Evolutionary conservation across 176 grass and related monocot genomes (phyloP).

Genomic region (Canna indica): DNA sequence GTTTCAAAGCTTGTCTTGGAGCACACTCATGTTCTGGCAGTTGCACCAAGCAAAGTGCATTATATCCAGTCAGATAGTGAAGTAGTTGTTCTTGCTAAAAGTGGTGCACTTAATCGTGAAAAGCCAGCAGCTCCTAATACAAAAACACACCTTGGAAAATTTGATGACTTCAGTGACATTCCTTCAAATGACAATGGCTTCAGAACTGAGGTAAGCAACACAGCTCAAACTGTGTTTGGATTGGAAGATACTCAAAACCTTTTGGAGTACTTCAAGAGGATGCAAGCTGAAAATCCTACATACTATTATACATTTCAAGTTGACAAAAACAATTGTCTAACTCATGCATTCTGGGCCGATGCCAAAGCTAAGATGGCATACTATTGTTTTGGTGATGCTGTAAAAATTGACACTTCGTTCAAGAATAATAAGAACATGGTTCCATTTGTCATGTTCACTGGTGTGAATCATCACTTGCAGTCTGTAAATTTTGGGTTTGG

Average conservation of each 20-base stretch:
- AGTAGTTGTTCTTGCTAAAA: conserved; percentile 66
- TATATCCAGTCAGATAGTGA: conserved; percentile 62
- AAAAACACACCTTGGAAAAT: conserved; percentile 19
- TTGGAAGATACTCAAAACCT: conserved; percentile 48
- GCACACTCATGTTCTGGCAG: conserved; percentile 53
- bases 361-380: conserved; percentile 45
- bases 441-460: conserved; percentile 45
- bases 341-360: conserved; percentile 55
- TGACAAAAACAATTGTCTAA: conserved; percentile 55
- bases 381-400: conserved; percentile 59
- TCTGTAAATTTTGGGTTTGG: conserved; percentile 46
- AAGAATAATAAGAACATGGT: conserved; percentile 41
- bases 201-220: conserved; percentile 14
- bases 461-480: conserved; percentile 56
- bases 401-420: conserved; percentile 47
- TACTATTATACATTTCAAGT: conserved; percentile 56
- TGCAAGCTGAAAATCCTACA: conserved; percentile 51
- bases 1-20: conserved; percentile 59
- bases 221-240: conserved; percentile 2
- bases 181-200: conserved; percentile 22
- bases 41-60: conserved; percentile 50
- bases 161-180: conserved; percentile 17
- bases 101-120: conserved; percentile 25
- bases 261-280: conserved; percentile 52
- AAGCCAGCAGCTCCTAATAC: conserved; percentile 25